Percentiles rank a stretch among this genome's conserved stretches.
Evolutionary conservation across 1,284 basidiomycete species (phyloP).

Genomic region (Leccinum solheimii): DNA sequence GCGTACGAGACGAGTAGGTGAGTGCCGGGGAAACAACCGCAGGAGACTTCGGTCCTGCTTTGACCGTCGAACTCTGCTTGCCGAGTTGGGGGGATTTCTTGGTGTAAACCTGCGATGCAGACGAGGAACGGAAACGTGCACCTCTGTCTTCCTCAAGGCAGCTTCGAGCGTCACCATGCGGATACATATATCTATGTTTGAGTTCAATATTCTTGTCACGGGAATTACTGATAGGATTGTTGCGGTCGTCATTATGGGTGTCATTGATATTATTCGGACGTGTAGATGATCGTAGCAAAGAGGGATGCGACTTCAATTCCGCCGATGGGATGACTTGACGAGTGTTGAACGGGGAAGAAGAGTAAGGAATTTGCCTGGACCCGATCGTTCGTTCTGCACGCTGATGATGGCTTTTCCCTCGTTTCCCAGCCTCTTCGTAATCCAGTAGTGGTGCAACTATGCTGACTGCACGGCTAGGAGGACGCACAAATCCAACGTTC

Average conservation of each 20-base stretch:
- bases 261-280: slow-evolving; percentile 9
- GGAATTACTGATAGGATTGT: slow-evolving; percentile 11
- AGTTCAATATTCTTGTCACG: slow-evolving; percentile 10
- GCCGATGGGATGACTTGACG: slow-evolving; percentile 8
- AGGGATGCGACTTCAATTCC: slow-evolving; percentile 15
- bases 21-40: slow-evolving; percentile 57
- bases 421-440: slow-evolving; percentile 39
- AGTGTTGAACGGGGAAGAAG: slow-evolving; percentile 5
- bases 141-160: slow-evolving; percentile 4
- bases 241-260: not conserved
- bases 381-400: slow-evolving; percentile 10
- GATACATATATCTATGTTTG: slow-evolving; percentile 23
- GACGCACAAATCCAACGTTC: slow-evolving; percentile 20
- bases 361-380: slow-evolving; percentile 4
- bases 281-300: slow-evolving; percentile 21
- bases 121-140: slow-evolving; percentile 11
- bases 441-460: slow-evolving; percentile 34
- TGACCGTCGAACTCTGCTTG: slow-evolving; percentile 16
- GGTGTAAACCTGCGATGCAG: slow-evolving; percentile 15
- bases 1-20: slow-evolving; percentile 58
- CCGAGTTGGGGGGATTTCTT: slow-evolving; percentile 16
- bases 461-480: slow-evolving; percentile 31
- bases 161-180: slow-evolving; percentile 10
- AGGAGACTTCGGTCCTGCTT: slow-evolving; percentile 39
- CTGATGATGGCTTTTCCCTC: slow-evolving; percentile 22